Evolutionary conservation across 2,329 filamentous ascomycete genomes (phyloP).

Genomic region (Trichoderma arundinaceum): DNA sequence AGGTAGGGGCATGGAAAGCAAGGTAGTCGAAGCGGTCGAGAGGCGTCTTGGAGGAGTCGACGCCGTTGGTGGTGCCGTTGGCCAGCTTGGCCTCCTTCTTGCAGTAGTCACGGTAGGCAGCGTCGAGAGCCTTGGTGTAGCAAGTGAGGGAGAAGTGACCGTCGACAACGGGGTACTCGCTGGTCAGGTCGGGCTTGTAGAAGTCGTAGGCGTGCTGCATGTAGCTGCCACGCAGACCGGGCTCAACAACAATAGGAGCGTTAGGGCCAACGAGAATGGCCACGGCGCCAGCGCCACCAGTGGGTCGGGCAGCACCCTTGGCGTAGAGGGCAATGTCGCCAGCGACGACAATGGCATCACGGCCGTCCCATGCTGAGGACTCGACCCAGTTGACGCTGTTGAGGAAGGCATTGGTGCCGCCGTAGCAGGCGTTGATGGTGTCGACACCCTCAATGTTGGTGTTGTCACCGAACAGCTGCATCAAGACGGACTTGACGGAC

Average conservation of each 20-base stretch:
- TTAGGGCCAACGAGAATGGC: constrained; percentile 80
- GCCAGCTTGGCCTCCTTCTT: constrained; percentile 69
- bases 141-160: constrained; percentile 83
- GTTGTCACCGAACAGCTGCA: constrained; percentile 86
- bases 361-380: constrained; percentile 84
- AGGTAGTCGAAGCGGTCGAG: constrained; percentile 85
- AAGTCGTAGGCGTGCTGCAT: constrained; percentile 88
- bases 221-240: constrained; percentile 79
- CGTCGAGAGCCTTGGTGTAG: constrained; percentile 81
- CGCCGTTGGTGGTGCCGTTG: constrained; percentile 59
- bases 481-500: constrained; percentile 86
- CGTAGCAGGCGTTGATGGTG: constrained; percentile 85
- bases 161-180: constrained; percentile 85
- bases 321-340: constrained; percentile 87
- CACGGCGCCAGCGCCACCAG: constrained; percentile 78
- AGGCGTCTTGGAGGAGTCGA: constrained; percentile 59
- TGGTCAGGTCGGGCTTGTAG: constrained; percentile 87
- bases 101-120: constrained; percentile 80
- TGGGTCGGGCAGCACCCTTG: constrained; percentile 81
- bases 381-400: constrained; percentile 86
- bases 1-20: constrained; percentile 82
- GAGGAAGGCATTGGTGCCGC: constrained; percentile 83
- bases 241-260: constrained; percentile 76
- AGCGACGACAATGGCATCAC: constrained; percentile 78
- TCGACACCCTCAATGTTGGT: constrained; percentile 84